Base-by-base conservation (phyloP, 805 yeast genomes). In the Kazachstania africana region DNA sequence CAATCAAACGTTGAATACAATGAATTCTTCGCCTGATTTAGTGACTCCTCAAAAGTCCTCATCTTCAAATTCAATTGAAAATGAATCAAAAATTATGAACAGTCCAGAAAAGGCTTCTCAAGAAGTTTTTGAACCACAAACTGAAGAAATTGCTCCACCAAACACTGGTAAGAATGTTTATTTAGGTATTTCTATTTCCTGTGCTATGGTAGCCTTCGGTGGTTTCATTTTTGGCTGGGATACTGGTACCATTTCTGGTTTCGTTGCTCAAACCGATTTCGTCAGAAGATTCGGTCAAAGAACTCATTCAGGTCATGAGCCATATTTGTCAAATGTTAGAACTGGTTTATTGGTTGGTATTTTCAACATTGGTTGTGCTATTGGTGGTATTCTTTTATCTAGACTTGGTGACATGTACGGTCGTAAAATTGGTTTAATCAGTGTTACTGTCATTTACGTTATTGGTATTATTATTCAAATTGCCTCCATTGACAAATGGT, bases 211-310 rank as follows among this genome's bases (percentile, higher is more conserved):
- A 42, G 80, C 82, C 20, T 77, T 77, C 38, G 83, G 82, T 31
- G 45, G 45, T 21, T 41, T 41, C 34, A 78, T 75, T 34, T 69
- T 72, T 49, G 84, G 84, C 36, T 76, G 76, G 66, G 84, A 76
- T 60, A 77, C 81, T 28, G 84, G 83, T 60, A 75, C 83, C 40
- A 70, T 76, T 53, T 73, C 80, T 23, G 82, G 82, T 33, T 61
- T 23, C 13, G 25, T 23, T 13, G 25, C 25, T 23, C 25, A 23
- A 82, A 81, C 48, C 60, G 63, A 41, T 23, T 23, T 23, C 25
- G 6, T 23, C 6, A 23, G 25, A 23, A 23, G 25, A 23, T 23
- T 23, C 12, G 25, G 25, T 23, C 9, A 9, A n/a, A 23, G n/a
- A n/a, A n/a, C n/a, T n/a, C 25, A 23, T 23, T 6, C 9, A 9